phyloP scores from a whole-genome alignment of 345 rosid genomes.

The Microthlaspi erraticum region DNA sequence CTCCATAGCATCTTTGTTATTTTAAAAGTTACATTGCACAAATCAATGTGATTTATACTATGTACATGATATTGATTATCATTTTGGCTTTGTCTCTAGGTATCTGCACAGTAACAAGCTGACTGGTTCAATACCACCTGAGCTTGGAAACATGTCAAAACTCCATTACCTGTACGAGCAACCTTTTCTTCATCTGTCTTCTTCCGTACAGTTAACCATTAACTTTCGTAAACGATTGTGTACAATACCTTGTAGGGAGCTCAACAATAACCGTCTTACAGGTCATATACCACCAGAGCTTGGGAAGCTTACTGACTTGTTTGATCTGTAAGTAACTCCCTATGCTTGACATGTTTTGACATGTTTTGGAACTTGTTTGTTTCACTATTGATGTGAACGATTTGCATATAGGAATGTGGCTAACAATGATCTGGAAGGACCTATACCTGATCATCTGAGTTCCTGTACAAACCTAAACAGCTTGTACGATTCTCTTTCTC shows the following conservation, averaged over 20 bases:
- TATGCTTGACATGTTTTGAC: slow-evolving; percentile 15
- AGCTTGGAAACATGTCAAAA: slow-evolving; percentile 96
- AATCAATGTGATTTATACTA: background rate
- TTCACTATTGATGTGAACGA: slow-evolving; percentile 13
- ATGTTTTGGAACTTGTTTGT: too few species aligned
- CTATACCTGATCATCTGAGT: slow-evolving; percentile 85
- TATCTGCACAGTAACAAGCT: slow-evolving; percentile 85
- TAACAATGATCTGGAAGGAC: slow-evolving; percentile 79
- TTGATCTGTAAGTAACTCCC: slow-evolving; percentile 72
- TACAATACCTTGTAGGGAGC: slow-evolving; percentile 64
- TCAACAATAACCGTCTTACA: slow-evolving; percentile 77
- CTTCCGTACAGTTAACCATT: background rate
- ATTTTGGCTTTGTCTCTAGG: slow-evolving; percentile 48
- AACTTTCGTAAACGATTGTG: background rate
- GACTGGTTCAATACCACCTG: slow-evolving; percentile 84
- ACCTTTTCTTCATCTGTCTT: background rate
- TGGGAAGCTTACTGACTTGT: slow-evolving; percentile 93
- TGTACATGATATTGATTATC: background rate
- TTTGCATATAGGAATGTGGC: slow-evolving; percentile 74
- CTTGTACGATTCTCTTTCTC: slow-evolving; percentile 58
- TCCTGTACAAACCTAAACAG: slow-evolving; percentile 90
- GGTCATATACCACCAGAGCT: slow-evolving; percentile 88
- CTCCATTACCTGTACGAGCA: slow-evolving; percentile 84
- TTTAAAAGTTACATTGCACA: background rate
- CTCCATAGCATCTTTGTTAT: slow-evolving; percentile 1